These are phyloP conservation scores for Epichloe sylvatica DNA, from an alignment of 2,329 filamentous ascomycete species.

Conservation along the genomic window DNA sequence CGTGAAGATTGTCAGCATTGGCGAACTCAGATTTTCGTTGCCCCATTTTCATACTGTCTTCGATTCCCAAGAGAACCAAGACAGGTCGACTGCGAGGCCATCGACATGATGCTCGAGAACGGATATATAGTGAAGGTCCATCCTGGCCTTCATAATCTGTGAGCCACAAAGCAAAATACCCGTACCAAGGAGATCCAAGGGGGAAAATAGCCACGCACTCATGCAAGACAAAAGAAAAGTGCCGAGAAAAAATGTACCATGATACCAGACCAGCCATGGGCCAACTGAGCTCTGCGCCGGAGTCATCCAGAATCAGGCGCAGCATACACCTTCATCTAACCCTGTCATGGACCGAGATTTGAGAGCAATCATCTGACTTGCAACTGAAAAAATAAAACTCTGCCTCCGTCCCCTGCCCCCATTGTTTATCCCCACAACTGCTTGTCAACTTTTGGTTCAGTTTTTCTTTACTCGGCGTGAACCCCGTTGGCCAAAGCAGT, in stretches of 20 bases:
- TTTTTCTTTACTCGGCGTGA: slow-evolving; percentile 3
- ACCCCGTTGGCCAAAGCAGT: slow-evolving; percentile 2
- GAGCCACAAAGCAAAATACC: neutral
- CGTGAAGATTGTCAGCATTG: neutral
- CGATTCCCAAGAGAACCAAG: neutral
- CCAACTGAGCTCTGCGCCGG: no score
- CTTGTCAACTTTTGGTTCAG: neutral
- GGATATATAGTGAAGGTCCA: neutral
- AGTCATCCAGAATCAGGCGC: neutral
- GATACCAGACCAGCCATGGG: neutral
- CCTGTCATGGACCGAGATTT: neutral
- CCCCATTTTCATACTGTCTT: neutral
- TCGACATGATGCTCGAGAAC: neutral
- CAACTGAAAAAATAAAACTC: neutral
- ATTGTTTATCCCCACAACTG: neutral
- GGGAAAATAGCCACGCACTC: neutral
- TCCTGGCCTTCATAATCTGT: neutral
- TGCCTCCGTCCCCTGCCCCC: neutral
- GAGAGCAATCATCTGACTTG: neutral
- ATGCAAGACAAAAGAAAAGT: neutral
- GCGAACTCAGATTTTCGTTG: neutral
- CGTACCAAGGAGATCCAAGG: neutral
- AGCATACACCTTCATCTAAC: neutral
- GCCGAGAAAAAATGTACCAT: neutral
- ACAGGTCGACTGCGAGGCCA: neutral